Evolutionary conservation across 768 basidiomycete species (phyloP).

Genomic region (Pulveroboletus sp.): DNA sequence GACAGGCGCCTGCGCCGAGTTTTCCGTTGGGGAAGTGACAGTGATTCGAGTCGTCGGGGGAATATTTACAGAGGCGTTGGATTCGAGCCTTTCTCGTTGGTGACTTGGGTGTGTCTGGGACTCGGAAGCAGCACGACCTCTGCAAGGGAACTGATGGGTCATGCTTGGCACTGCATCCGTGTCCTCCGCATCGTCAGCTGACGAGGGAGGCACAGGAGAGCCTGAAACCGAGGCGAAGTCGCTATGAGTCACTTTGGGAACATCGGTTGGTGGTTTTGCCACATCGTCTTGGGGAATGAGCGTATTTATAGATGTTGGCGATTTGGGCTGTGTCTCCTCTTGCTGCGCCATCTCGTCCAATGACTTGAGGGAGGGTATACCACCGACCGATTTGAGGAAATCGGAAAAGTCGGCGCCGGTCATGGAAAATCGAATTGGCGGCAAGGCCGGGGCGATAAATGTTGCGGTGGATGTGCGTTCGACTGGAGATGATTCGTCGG

Average conservation of each 20-base stretch:
- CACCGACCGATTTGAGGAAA: constrained; percentile 58
- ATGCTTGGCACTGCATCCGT: constrained; percentile 13
- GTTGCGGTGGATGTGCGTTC: constrained; percentile 69
- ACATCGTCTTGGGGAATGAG: constrained; percentile 10
- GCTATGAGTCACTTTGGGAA: neutral
- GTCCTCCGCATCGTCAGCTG: constrained; percentile 5
- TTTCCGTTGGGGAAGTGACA: constrained; percentile 41
- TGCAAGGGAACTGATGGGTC: constrained; percentile 11
- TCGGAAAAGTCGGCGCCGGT: constrained; percentile 80
- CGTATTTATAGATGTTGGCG: constrained; percentile 20
- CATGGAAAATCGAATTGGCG: constrained; percentile 90
- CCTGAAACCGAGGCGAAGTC: neutral
- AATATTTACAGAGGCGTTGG: constrained; percentile 21
- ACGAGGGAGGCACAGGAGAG: neutral
- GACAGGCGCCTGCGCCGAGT: constrained; percentile 23
- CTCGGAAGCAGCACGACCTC: constrained; percentile 33
- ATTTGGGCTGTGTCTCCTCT: constrained; percentile 32
- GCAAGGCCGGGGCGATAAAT: constrained; percentile 83
- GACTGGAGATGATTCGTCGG: constrained; percentile 61
- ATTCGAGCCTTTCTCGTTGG: constrained; percentile 25
- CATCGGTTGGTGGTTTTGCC: neutral
- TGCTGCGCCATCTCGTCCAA: constrained; percentile 46
- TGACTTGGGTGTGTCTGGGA: constrained; percentile 20
- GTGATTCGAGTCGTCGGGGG: constrained; percentile 38
- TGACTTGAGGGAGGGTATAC: constrained; percentile 44